Evolutionary conservation across 2,329 filamentous ascomycete genomes (phyloP), one percentile per base, ranked within the genome.

Genomic region (Huntiella omanensis): DNA sequence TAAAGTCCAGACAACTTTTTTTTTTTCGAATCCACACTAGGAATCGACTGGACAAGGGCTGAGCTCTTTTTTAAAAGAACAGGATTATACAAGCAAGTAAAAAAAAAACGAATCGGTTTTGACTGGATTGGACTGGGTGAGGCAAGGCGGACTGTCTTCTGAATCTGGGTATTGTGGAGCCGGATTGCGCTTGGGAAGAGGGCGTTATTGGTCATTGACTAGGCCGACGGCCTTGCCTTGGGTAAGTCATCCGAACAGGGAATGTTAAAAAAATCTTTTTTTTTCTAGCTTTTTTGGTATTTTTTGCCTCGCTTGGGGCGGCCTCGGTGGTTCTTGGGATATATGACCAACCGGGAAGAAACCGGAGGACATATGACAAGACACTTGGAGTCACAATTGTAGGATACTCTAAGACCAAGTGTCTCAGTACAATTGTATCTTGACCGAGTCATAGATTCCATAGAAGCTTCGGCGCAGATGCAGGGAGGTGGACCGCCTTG

Each of bases 31-130:
- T 10, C 22, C 22, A 28, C 22, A 28, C 22, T 28, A 28, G 22
- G 22, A 28, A 28, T 19, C 22, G 3, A 28, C 22, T 28, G 22
- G 22, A 28, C 5, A 40, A 12, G 22, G 38, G 11, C 38, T 19
- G 22, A 40, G 38, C 22, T 22, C n/a, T 12, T 22, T 12, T 22
- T 40, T 19, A 15, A 6, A 33, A 43, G 28, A 46, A 49, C 34
- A 49, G 35, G 46, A 39, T 46, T 46, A 43, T 49, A 49, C 46
- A 36, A 43, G 17, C 12, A 45, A 16, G 16, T 10, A 15, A 38
- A 4, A 17, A 17, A 17, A 45, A 33, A 46, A 19, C 34, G 16
- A 12, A 40, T 40, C 8, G 15, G 10, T 12, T 11, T 19, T 16
- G 38, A 19, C 38, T 36, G 38, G 33, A 45, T 13, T 22, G 8